Evolutionary conservation across 306 rosid genomes (phyloP).

Genomic region (Cucurbita moschata): DNA sequence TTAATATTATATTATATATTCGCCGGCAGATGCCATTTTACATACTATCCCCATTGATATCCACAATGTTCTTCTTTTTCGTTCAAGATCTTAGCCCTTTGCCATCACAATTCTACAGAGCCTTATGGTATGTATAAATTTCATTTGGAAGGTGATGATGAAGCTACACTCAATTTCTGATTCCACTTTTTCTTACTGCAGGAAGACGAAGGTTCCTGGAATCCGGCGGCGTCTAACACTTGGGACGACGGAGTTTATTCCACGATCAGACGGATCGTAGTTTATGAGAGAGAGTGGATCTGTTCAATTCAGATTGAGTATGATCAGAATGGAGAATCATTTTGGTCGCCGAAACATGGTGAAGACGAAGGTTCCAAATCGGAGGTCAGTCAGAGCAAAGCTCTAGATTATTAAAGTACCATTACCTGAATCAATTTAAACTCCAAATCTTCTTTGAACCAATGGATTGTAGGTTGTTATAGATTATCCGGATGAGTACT

Average conservation of each 20-base stretch:
- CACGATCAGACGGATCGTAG: background rate
- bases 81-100: background rate
- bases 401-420: background rate
- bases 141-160: background rate
- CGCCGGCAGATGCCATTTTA: background rate
- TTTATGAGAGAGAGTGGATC: background rate
- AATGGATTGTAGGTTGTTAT: background rate
- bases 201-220: background rate
- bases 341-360: background rate
- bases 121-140: background rate
- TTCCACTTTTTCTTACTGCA: background rate
- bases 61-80: background rate
- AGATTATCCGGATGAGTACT: background rate
- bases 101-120: background rate
- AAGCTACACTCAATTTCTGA: background rate
- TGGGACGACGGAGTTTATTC: conserved; percentile 1
- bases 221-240: background rate
- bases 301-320: conserved; percentile 2
- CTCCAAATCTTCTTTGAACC: background rate
- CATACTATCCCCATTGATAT: background rate
- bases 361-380: background rate
- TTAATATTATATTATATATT: too few relatives aligned
- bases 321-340: background rate
- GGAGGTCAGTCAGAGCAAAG: background rate
- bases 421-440: background rate